Base-by-base conservation (phyloP, 2,329 filamentous ascomycete genomes). In the Colletotrichum destructivum region DNA sequence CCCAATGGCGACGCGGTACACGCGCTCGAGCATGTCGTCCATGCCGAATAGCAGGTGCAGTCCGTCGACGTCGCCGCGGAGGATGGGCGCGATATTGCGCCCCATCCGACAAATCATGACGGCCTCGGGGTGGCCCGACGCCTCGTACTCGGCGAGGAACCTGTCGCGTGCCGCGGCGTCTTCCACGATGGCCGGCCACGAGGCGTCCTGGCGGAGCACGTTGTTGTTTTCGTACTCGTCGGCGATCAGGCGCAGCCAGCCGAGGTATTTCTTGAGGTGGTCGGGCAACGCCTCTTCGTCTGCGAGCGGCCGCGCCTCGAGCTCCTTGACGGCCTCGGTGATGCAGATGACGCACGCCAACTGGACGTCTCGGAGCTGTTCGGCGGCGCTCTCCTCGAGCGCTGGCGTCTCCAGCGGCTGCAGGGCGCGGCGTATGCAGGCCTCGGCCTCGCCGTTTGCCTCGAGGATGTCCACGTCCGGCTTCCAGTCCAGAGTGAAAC, bases 401-500 rank as follows among this genome's bases (percentile, higher is more conserved):
- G 16, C 23, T 5, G 23, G 49, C 1, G 49, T 52, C 15, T 52
- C 49, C 23, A 31, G 15, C 6, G 23, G 49, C 47, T 44, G 61
- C 15, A 63, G 18, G n/a, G 40, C 38, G 8, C 8, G 7, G 38
- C 61, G 61, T 13, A 63, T 21, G 47, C 61, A 63, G 11, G 61
- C 35, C 16, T 63, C 61, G 35, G 61, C 47, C 61, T 63, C 61
- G 47, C 61, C 47, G 21, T 63, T 63, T 1, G 61, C 61, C 47
- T 63, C 61, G 9, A 63, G 47, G n/a, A 63, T 63, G 61, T 63
- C 61, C 15, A 63, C 9, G 21, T 63, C 61, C 47, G 61, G 61
- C 61, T 54, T 63, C 61, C 61, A 63, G 61, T 63, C 61, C 5
- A 63, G 47, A 44, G 52, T 63, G 47, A 63, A 63, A 35, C 61